Conservation (phyloP, 805 yeast genomes). For the Ogataea pini region DNA sequence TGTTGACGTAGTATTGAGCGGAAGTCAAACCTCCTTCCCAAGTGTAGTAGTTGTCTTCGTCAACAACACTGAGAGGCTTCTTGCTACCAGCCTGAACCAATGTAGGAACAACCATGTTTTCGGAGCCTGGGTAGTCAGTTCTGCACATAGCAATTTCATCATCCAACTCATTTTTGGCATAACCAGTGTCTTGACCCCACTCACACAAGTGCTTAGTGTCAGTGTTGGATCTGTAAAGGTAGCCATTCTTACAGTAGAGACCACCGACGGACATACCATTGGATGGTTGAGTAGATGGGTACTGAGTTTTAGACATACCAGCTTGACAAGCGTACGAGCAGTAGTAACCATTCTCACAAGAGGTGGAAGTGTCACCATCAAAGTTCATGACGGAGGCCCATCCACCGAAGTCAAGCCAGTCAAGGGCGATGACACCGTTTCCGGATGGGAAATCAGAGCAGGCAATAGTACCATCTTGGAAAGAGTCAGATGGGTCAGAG, state of each 20-base stretch:
- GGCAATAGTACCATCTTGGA: slow-evolving; percentile 68
- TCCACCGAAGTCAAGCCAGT: slow-evolving; percentile 55
- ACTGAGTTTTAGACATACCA: slow-evolving; percentile 98
- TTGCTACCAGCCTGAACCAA: slow-evolving; percentile 66
- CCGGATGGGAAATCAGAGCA: slow-evolving; percentile 77
- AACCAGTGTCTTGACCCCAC: slow-evolving; percentile 77
- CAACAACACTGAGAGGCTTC: slow-evolving; percentile 75
- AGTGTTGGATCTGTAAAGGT: slow-evolving; percentile 78
- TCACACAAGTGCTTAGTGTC: slow-evolving; percentile 72
- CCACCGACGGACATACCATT: slow-evolving; percentile 95
- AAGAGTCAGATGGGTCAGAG: slow-evolving; percentile 49
- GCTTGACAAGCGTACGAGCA: slow-evolving; percentile 98
- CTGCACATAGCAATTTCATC: slow-evolving; percentile 87
- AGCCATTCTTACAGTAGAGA: slow-evolving; percentile 79
- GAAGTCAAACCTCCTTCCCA: slow-evolving; percentile 86
- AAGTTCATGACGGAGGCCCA: slow-evolving; percentile 46
- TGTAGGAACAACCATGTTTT: slow-evolving; percentile 97
- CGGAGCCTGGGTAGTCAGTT: slow-evolving; percentile 99
- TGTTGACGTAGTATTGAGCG: slow-evolving; percentile 95
- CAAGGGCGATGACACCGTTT: slow-evolving; percentile 65
- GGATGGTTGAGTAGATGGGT: slow-evolving; percentile 88
- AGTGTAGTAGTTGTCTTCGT: slow-evolving; percentile 71
- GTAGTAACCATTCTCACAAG: slow-evolving; percentile 86
- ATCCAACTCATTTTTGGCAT: slow-evolving; percentile 62
- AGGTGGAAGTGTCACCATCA: slow-evolving; percentile 60